Base-by-base conservation (phyloP, 352 stramenopile species). In the Thalassiosira hispida region DNA sequence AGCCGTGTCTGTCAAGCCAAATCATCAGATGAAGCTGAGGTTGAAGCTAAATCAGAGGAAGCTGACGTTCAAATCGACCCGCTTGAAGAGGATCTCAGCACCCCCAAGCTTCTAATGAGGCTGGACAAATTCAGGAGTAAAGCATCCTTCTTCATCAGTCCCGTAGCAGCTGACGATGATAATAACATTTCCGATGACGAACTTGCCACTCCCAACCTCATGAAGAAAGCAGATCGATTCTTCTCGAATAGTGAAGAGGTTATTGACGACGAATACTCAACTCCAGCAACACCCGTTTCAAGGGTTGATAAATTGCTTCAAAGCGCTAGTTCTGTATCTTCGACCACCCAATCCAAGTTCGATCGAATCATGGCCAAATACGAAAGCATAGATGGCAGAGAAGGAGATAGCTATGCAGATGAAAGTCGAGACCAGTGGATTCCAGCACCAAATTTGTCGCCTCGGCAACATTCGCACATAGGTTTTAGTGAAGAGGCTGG, bases 331-430 rank as follows among this genome's bases (percentile, higher is more conserved):
- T 63, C 55, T 9, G 3, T n/a, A 49, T 63, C 55, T 11, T 2
- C n/a, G 6, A 14, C 27, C 0, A 44, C 6, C 22, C 29, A 47
- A 63, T 63, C 29, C 12, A 63, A 63, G 53, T 74, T 74, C 42
- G 65, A 66, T 56, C 52, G 47, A 52, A 74, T 66, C 27, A 74
- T 74, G 65, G 61, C 49, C 18, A 74, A 74, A 29, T 74, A 74
- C 46, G 38, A 42, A 33, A 59, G 14, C 22, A 74, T 66, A 23
- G 51, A 52, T 22, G 35, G 38, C 9, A 51, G 18, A 57, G 23
- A 16, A 23, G 20, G 23, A 27, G 8, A 57, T 29, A 33, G 14
- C 46, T 18, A 25, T 18, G 46, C 14, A 25, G 46, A 5, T 18
- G 46, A 55, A 55, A 16, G 11, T 42, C 33, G 33, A 5, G 11